Evolutionary conservation across 2,329 filamentous ascomycete genomes (phyloP).

Genomic region (Colletotrichum higginsianum): DNA sequence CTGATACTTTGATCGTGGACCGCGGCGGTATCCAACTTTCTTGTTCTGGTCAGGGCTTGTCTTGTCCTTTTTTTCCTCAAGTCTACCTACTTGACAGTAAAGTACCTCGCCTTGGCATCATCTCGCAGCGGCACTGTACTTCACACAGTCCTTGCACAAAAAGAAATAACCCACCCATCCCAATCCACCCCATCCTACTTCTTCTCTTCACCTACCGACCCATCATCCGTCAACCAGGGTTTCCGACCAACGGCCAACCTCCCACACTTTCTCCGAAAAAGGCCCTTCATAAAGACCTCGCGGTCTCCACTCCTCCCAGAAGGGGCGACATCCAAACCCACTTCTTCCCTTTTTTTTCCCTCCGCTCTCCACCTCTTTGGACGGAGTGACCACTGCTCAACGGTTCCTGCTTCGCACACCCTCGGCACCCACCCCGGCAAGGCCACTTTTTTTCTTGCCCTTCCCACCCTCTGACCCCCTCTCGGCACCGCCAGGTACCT

Average conservation of each 20-base stretch:
- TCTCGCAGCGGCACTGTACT: not conserved
- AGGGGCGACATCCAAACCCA: conserved; percentile 42
- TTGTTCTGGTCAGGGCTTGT: conserved; percentile 31
- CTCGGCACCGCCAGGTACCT: conserved; percentile 40
- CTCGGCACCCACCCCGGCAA: conserved; percentile 40
- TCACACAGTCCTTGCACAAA: conserved; percentile 21
- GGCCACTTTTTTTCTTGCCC: conserved; percentile 32
- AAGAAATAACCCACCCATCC: conserved; percentile 21
- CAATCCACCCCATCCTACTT: conserved; percentile 22
- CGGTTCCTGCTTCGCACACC: conserved; percentile 41
- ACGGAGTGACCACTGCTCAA: conserved; percentile 41
- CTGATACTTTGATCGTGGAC: conserved; percentile 40
- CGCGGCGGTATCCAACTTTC: conserved; percentile 39
- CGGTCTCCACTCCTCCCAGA: conserved; percentile 41
- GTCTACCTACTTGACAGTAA: conserved; percentile 15
- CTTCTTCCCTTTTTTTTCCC: conserved; percentile 39
- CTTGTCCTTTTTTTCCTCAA: conserved; percentile 8
- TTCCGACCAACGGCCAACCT: conserved; percentile 40
- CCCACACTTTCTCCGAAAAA: conserved; percentile 43
- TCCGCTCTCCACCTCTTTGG: conserved; percentile 36
- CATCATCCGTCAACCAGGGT: conserved; percentile 34
- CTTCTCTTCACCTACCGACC: conserved; percentile 37
- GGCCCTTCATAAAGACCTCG: conserved; percentile 40
- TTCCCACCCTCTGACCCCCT: conserved; percentile 22
- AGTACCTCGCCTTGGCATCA: conserved; percentile 2